Evolutionary conservation across 257 asterid species (phyloP), one percentile per base, ranked within the genome.

Genomic region (Plantago major): DNA sequence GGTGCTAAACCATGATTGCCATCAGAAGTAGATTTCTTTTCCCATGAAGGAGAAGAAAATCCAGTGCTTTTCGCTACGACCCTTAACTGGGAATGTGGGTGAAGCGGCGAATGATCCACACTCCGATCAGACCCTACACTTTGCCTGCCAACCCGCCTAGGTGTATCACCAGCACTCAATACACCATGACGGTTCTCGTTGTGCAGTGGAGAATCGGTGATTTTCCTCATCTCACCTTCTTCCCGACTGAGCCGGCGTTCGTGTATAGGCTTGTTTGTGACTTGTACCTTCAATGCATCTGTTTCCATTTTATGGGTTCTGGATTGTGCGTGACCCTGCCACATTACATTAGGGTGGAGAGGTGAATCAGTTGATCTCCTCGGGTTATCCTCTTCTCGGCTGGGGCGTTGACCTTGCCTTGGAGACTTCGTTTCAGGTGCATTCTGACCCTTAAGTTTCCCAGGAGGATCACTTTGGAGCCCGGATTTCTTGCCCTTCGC

Each of bases 1-100:
- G 95, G 93, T 28, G 88, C 88, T 60, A 74, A 67, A 42, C 84
- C 79, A 12, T 74, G 90, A 72, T 72, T 70, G 50, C 90, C 87
- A 45, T 87, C 97, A 45, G 79, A 66, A 4, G 80, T 56, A 72
- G 73, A 75, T 69, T 76, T 89, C 77, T 85, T 83, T 59, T 89
- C 97, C 95, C 95, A 84, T 8, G 95, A 78, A 48, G 97, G 97
- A 60, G 95, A 90, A 71, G 97, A 82, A 62, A 79, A 66, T 55
- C 82, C 92, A 49, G 72, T 71, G 55, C 51, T 79, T 69, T 65
- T 84, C n/a, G 78, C 86, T 58, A 81, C 89, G 62, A 42, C 51
- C 65, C 73, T 83, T 67, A 75, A 79, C 67, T 77, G 89, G 56
- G 81, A 73, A 64, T 84, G 81, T 0, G 86, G 82, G 67, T 89